These are phyloP conservation scores for Crithidia bombi DNA, from an alignment of 208 protist species.

Conservation along the genomic window DNA sequence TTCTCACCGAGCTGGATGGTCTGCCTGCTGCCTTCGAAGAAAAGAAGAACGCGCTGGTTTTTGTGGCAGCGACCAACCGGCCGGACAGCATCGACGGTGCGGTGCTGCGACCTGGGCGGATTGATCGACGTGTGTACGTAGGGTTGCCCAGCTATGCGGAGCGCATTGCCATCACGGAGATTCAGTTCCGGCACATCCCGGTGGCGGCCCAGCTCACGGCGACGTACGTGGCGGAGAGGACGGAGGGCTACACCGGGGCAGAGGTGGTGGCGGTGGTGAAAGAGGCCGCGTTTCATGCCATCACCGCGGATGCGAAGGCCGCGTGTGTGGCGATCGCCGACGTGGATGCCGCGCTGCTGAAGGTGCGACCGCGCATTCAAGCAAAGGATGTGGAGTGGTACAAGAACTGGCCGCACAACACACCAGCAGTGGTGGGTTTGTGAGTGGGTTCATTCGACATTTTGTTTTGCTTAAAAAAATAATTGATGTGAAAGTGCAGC, in stretches of 20 bases:
- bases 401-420: slow-evolving; percentile 45
- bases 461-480: not conserved
- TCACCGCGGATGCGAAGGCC: slow-evolving; percentile 66
- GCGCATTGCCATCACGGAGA: slow-evolving; percentile 88
- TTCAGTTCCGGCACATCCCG: slow-evolving; percentile 76
- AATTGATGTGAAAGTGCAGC: not conserved
- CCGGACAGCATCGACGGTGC: slow-evolving; percentile 91
- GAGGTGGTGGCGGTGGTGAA: slow-evolving; percentile 93
- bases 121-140: slow-evolving; percentile 94
- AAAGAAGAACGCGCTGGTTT: slow-evolving; percentile 89
- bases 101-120: slow-evolving; percentile 91
- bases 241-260: slow-evolving; percentile 93
- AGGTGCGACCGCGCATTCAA: slow-evolving; percentile 59
- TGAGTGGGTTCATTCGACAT: not conserved
- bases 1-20: slow-evolving; percentile 94
- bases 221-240: slow-evolving; percentile 48
- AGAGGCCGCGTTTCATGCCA: slow-evolving; percentile 89
- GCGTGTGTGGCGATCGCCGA: slow-evolving; percentile 46
- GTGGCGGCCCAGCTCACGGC: slow-evolving; percentile 55
- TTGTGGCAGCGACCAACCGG: slow-evolving; percentile 94
- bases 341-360: slow-evolving; percentile 61
- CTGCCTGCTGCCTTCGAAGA: slow-evolving; percentile 49
- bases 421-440: not conserved
- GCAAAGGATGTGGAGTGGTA: slow-evolving; percentile 68
- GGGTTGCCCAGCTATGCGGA: slow-evolving; percentile 75